Evolutionary conservation across 140 eudicot genomes (phyloP).

Genomic region (Cichorium intybus): DNA sequence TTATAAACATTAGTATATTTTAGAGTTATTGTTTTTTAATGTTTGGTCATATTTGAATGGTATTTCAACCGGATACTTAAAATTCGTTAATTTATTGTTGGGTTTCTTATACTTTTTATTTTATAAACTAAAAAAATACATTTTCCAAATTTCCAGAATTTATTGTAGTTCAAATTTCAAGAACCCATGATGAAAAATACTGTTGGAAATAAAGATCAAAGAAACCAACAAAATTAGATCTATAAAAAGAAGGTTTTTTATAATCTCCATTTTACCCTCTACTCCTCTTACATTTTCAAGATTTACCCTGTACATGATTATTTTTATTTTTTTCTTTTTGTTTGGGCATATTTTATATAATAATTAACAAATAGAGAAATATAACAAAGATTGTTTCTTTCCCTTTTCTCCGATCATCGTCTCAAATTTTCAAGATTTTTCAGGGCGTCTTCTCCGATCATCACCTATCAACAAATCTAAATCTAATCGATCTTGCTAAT

Average conservation of each 20-base stretch:
- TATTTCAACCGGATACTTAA: too few relatives aligned
- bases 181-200: neutral
- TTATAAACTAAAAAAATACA: too few relatives aligned
- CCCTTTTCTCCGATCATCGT: slow-evolving; percentile 28
- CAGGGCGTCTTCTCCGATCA: slow-evolving; percentile 12
- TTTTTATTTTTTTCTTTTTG: slow-evolving; percentile 3
- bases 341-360: slow-evolving; percentile 8
- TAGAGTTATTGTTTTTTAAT: too few relatives aligned
- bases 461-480: slow-evolving; percentile 24
- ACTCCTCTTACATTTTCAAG: slow-evolving; percentile 7
- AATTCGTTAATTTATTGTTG: too few relatives aligned
- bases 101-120: too few relatives aligned
- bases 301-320: slow-evolving; percentile 24
- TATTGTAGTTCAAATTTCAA: neutral
- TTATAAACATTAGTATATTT: too few relatives aligned
- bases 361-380: slow-evolving; percentile 25
- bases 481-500: slow-evolving; percentile 60
- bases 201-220: neutral
- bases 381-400: slow-evolving; percentile 17
- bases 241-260: slow-evolving; percentile 1
- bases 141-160: too few relatives aligned
- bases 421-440: neutral
- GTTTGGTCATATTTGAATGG: too few relatives aligned
- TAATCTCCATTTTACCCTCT: slow-evolving; percentile 15
- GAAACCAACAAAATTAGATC: neutral